Evolutionary conservation across 192 early-diverging fungal genomes (phyloP).

Genomic region (Kickxella alabastrina): DNA sequence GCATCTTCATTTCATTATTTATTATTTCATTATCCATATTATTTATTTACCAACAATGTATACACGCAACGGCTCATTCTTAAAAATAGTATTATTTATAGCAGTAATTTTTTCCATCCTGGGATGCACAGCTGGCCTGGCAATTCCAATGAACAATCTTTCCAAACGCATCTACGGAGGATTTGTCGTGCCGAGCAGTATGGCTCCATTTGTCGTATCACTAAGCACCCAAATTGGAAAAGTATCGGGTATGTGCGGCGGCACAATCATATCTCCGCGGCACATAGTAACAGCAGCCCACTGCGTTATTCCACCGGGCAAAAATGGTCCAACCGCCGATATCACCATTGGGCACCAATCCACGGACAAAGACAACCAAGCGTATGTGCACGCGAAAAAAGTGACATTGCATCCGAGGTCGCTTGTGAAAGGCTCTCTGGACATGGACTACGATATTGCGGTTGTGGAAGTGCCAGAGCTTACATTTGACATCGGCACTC

Average conservation of each 20-base stretch:
- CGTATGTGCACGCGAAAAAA: background rate
- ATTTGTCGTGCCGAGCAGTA: background rate
- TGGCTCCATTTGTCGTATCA: slow-evolving; percentile 2
- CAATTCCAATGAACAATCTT: background rate
- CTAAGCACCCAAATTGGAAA: background rate
- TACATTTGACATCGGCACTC: background rate
- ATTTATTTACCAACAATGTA: too few species aligned
- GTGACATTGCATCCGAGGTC: slow-evolving; percentile 1
- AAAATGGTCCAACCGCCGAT: slow-evolving; percentile 1
- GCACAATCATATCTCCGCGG: background rate
- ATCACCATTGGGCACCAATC: slow-evolving; percentile 9
- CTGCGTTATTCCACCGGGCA: slow-evolving; percentile 7
- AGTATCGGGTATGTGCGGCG: background rate
- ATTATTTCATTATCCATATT: too few species aligned
- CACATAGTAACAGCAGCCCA: slow-evolving; percentile 3
- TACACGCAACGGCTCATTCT: too few species aligned
- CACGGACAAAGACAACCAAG: background rate
- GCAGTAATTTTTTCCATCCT: too few species aligned
- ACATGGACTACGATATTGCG: slow-evolving; percentile 5
- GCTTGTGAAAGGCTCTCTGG: background rate
- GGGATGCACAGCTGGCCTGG: too few species aligned
- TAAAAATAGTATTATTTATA: too few species aligned
- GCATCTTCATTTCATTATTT: too few species aligned
- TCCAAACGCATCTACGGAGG: slow-evolving; percentile 5
- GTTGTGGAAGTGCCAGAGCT: background rate